phyloP scores from a whole-genome alignment of 306 rosid genomes.

The Acacia acuminata region DNA sequence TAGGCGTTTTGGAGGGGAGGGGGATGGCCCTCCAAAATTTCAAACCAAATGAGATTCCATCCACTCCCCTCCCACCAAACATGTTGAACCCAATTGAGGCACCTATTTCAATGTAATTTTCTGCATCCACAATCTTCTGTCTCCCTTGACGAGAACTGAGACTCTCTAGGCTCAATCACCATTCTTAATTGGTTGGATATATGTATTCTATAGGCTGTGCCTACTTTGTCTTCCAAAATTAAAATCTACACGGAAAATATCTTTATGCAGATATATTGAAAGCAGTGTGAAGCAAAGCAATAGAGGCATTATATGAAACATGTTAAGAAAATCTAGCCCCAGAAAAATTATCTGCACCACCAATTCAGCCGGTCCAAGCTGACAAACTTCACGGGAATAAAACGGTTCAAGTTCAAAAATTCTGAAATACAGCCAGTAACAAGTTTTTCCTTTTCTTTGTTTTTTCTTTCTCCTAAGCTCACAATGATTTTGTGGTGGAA shows the following conservation, averaged over 20 bases:
- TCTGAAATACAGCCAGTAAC: conserved; percentile 34
- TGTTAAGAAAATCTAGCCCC: conserved; percentile 24
- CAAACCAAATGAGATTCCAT: too few relatives aligned
- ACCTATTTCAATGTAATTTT: neutral
- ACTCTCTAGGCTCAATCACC: neutral
- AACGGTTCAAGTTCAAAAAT: conserved; percentile 28
- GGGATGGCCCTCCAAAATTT: too few relatives aligned
- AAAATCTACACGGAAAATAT: neutral
- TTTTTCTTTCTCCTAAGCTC: conserved; percentile 21
- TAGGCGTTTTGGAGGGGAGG: too few relatives aligned
- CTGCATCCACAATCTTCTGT: neutral
- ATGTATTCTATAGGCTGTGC: neutral
- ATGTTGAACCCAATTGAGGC: neutral
- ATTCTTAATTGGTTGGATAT: neutral
- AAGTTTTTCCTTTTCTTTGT: neutral
- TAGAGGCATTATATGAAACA: conserved; percentile 15
- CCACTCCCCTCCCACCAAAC: too few relatives aligned
- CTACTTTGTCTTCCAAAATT: neutral
- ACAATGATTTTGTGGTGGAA: conserved; percentile 26
- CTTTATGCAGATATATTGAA: neutral
- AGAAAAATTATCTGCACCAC: conserved; percentile 45
- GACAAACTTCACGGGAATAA: conserved; percentile 33
- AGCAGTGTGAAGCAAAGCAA: conserved; percentile 20
- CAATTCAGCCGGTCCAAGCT: conserved; percentile 41
- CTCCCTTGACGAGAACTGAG: neutral